A percentile compares a stretch with the other conserved stretches of the same genome.
Evolutionary conservation across 768 basidiomycete species (phyloP).

Genomic region (Candolleomyces efflorescens): DNA sequence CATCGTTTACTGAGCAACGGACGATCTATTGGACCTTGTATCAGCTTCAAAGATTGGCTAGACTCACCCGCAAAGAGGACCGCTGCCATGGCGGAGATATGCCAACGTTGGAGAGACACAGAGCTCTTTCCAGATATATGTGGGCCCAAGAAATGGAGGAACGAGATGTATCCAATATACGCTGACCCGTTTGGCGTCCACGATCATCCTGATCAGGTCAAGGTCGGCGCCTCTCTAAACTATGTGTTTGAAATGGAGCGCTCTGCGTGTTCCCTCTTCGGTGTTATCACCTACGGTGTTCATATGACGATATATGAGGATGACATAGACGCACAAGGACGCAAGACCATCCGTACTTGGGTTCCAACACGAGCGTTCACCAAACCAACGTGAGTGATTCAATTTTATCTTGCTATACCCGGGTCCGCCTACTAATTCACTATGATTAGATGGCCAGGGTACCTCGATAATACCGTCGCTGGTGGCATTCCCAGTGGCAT

Average conservation of each 20-base stretch:
- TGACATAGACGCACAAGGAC: slow-evolving; percentile 24
- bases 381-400: slow-evolving; percentile 75
- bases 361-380: slow-evolving; percentile 80
- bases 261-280: slow-evolving; percentile 84
- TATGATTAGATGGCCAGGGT: slow-evolving; percentile 67
- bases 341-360: slow-evolving; percentile 63
- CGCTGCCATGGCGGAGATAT: slow-evolving; percentile 57
- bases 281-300: slow-evolving; percentile 86
- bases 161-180: slow-evolving; percentile 80
- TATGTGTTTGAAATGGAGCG: slow-evolving; percentile 89
- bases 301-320: slow-evolving; percentile 79
- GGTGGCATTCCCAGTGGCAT: slow-evolving; percentile 89
- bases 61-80: slow-evolving; percentile 59
- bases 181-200: slow-evolving; percentile 60
- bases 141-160: slow-evolving; percentile 77
- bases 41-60: slow-evolving; percentile 50
- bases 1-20: slow-evolving; percentile 21
- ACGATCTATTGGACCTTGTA: slow-evolving; percentile 24
- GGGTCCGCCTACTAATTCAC: not conserved
- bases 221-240: slow-evolving; percentile 39
- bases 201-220: slow-evolving; percentile 38
- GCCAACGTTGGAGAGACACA: slow-evolving; percentile 71
- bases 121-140: slow-evolving; percentile 61
- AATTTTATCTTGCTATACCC: not conserved
- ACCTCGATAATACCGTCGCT: slow-evolving; percentile 86